Evolutionary conservation across 176 grass and related monocot species (phyloP), one percentile per base, ranked within the genome.

Genomic region (Chrysopogon serrulatus): DNA sequence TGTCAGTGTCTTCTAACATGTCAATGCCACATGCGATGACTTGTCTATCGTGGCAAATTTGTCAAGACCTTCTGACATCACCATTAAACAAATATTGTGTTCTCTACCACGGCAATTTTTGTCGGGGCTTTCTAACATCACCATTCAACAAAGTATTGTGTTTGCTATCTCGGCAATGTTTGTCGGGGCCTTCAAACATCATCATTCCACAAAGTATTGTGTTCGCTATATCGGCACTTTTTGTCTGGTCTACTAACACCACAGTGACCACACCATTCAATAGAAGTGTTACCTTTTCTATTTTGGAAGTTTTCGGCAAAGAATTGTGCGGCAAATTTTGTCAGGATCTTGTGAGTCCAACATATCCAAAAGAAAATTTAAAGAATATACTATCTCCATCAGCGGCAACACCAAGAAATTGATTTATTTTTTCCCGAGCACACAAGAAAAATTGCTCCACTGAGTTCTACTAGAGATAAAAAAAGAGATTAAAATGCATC

Each of bases 91-190:
- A 19, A 14, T 40, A 31, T 35, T 44, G 61, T 6, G 13, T 34
- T 67, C 28, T 75, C 85, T 75, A 76, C 48, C 2, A 9, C n/a
- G n/a, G 63, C 49, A 32, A 2, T 12, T 71, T 87, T 77, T 82
- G 37, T 87, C 61, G 2, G 21, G 78, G 26, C 39, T 10, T 67
- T 67, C 40, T 74, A 82, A 82, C 37, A 33, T 62, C 41, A 39
- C 24, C n/a, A n/a, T n/a, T n/a, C n/a, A n/a, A n/a, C n/a, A 56
- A 56, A 10, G 53, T 56, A 56, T 56, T 56, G 53, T n/a, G 21
- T 10, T 10, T 3, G 3, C 21, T 56, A 56, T n/a, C 53, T 10
- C 53, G 21, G 1, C 53, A n/a, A 10, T n/a, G 10, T 54, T 56
- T 56, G 53, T 56, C 8, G 4, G 53, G 53, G 21, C 53, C 53